Conservation (phyloP, 2,329 filamentous ascomycete species). For the Cladophialophora immunda region DNA sequence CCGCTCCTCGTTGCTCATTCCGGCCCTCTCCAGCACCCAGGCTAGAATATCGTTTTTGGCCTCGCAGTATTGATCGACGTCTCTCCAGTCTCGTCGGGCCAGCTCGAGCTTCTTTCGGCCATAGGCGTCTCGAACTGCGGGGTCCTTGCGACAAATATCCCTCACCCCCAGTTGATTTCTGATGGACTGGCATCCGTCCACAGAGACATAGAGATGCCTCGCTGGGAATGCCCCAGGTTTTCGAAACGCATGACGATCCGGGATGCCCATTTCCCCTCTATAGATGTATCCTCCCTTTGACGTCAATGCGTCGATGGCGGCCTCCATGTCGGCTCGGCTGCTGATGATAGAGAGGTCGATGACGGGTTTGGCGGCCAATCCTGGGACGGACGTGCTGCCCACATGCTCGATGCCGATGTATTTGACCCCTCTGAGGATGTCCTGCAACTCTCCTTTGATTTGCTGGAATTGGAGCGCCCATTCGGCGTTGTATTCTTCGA, state of each 20-base stretch:
- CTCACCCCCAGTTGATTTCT: slow-evolving; percentile 51
- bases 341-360: slow-evolving; percentile 50
- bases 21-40: slow-evolving; percentile 33
- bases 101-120: slow-evolving; percentile 31
- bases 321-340: slow-evolving; percentile 40
- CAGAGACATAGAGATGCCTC: slow-evolving; percentile 50
- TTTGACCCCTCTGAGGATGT: slow-evolving; percentile 24
- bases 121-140: slow-evolving; percentile 43
- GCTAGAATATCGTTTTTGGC: slow-evolving; percentile 37
- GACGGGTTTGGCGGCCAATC: slow-evolving; percentile 48
- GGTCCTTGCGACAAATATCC: slow-evolving; percentile 46
- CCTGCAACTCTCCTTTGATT: slow-evolving; percentile 35
- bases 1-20: slow-evolving; percentile 29
- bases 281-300: slow-evolving; percentile 46
- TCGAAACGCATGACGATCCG: slow-evolving; percentile 47
- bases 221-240: slow-evolving; percentile 43
- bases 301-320: slow-evolving; percentile 45
- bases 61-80: slow-evolving; percentile 37
- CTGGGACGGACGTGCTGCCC: slow-evolving; percentile 49
- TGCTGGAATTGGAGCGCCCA: slow-evolving; percentile 30
- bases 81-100: slow-evolving; percentile 30
- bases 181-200: slow-evolving; percentile 46
- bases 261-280: slow-evolving; percentile 48
- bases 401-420: slow-evolving; percentile 48
- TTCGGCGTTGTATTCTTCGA: slow-evolving; percentile 34